Base-by-base conservation (phyloP, 495 filamentous ascomycete genomes). In the Baudoinia panamericana region DNA sequence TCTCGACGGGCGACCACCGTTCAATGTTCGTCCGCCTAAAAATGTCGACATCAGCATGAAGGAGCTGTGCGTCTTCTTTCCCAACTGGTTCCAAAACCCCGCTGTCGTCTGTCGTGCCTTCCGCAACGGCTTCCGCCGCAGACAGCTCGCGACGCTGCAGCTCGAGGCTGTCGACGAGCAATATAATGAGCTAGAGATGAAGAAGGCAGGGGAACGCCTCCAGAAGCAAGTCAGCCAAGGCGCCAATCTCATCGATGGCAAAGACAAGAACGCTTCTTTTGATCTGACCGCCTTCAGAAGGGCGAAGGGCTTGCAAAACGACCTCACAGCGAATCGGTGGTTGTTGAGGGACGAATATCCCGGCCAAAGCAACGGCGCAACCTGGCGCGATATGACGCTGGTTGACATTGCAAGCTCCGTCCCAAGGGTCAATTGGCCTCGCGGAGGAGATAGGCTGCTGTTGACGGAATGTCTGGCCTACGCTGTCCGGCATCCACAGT, bases 1-100 rank as follows among this genome's bases (percentile, higher is more conserved):
- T 4, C 20, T 37, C 3, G 7, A 17, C 6, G 34, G 34, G 11
- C 22, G 26, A 9, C 44, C 36, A 5, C 20, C 36, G 1, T 15
- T 23, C 36, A 19, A 32, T 11, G 45, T 38, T 2, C 30, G 30
- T 16, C 38, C 16, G 8, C 45, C 45, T 2, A 3, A 8, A 1
- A 36, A 26, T 39, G 16, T 48, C 4, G 38, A 36, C 12, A 48
- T 48, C 37, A 33, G 31, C 22, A 30, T 43, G 2, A 12, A 19
- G 4, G 45, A 48, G 45, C 30, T 43, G 5, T 25, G 7, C 20
- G 38, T 33, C 1, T 48, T 42, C 31, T 41, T 48, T 15, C 45
- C 45, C 10, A 26, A 20, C 36, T 37, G 22, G 6, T 39, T 48
- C 16, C 16, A 25, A 18, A 18, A 37, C 16, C 45, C 45, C 3